These are phyloP conservation scores for Shiraia sp. DNA, from an alignment of 2,329 filamentous ascomycete species.

Conservation along the genomic window DNA sequence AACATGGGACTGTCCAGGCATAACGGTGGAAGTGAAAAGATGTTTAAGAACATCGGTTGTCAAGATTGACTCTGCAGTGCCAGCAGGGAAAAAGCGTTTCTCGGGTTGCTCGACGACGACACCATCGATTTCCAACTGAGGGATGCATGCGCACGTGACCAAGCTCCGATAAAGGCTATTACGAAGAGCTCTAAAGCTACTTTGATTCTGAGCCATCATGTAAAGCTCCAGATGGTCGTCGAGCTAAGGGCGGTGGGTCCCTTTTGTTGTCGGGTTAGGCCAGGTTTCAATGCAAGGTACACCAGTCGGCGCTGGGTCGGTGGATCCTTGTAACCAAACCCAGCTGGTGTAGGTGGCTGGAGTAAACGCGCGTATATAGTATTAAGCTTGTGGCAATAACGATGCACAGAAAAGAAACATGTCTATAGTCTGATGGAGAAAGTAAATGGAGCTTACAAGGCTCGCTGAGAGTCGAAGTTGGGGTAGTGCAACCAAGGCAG, in stretches of 20 bases:
- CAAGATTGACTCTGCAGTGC: conserved; percentile 1
- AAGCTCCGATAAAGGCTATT: not conserved
- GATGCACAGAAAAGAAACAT: not conserved
- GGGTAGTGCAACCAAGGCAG: conserved; percentile 1
- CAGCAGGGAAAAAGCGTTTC: conserved; percentile 1
- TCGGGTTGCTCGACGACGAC: not conserved
- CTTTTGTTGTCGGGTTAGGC: not conserved
- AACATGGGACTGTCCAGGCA: not conserved
- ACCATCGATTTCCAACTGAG: not conserved
- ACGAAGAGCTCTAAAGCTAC: not conserved
- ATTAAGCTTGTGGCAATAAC: not conserved
- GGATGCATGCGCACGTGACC: not conserved
- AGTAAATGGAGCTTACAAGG: not conserved
- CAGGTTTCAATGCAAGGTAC: not conserved
- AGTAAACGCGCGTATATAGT: not conserved
- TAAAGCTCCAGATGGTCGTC: no score
- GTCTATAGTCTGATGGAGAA: not conserved
- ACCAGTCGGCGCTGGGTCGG: not conserved
- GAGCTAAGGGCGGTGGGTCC: not conserved
- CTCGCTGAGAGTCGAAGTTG: not conserved
- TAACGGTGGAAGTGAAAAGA: not conserved
- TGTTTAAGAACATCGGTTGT: not conserved
- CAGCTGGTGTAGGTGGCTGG: not conserved
- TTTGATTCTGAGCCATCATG: not conserved
- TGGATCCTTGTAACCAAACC: not conserved